Evolutionary conservation across 106 monocot species (phyloP).

Genomic region (Dendrobium chrysotoxum): DNA sequence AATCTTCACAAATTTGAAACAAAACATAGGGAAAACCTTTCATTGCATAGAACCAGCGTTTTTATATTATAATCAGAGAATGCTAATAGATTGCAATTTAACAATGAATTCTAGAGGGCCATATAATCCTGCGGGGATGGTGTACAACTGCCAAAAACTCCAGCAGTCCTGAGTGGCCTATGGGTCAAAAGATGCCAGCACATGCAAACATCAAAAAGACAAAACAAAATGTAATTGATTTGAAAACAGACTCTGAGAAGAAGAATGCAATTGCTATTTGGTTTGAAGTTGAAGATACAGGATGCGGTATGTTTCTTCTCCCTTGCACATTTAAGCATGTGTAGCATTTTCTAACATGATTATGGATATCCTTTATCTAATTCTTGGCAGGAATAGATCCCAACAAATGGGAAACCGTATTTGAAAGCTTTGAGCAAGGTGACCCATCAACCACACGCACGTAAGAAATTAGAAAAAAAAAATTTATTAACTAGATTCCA

Average conservation of each 20-base stretch:
- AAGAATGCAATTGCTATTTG: conserved; percentile 31
- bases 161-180: neutral
- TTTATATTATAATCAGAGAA: no score
- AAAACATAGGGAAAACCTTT: no score
- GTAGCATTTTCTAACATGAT: neutral
- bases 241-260: conserved; percentile 9
- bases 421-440: conserved; percentile 67
- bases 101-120: conserved; percentile 29
- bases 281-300: conserved; percentile 70
- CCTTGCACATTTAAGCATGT: neutral
- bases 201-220: conserved; percentile 3
- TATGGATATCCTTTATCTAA: neutral
- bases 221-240: conserved; percentile 12
- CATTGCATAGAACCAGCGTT: no score
- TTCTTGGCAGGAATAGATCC: conserved; percentile 40
- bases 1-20: no score
- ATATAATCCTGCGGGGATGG: conserved; percentile 54
- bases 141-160: conserved; percentile 19
- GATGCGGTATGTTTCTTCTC: conserved; percentile 29
- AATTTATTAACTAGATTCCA: no score
- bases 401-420: conserved; percentile 59
- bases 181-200: conserved; percentile 3
- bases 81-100: neutral
- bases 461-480: conserved; percentile 20
- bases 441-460: conserved; percentile 59